phyloP scores from a whole-genome alignment of 345 rosid genomes.

The Limnanthes douglasii region DNA sequence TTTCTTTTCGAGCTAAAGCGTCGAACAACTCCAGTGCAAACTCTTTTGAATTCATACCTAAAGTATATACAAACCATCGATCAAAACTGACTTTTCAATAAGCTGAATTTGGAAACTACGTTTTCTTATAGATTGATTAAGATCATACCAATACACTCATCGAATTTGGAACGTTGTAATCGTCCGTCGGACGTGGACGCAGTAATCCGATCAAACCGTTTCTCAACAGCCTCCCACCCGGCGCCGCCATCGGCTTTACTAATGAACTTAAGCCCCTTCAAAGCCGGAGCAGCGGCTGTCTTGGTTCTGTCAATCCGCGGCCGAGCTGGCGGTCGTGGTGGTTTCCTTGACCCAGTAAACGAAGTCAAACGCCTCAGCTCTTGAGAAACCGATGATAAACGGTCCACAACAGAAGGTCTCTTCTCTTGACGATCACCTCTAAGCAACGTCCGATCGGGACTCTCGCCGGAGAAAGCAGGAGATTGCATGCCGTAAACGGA shows the following conservation, averaged over 20 bases:
- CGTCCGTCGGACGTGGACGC: slow-evolving; percentile 26
- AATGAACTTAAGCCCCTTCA: slow-evolving; percentile 67
- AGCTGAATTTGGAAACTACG: background rate
- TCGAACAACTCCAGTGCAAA: slow-evolving; percentile 56
- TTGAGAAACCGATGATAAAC: slow-evolving; percentile 44
- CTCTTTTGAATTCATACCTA: slow-evolving; percentile 70
- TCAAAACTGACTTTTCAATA: background rate
- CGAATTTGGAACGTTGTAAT: slow-evolving; percentile 31
- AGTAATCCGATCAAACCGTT: slow-evolving; percentile 39
- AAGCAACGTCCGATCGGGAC: slow-evolving; percentile 23
- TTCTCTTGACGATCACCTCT: slow-evolving; percentile 36
- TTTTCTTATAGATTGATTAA: background rate
- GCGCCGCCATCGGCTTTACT: slow-evolving; percentile 54
- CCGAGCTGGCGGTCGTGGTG: slow-evolving; percentile 15
- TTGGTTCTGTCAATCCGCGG: slow-evolving; percentile 47
- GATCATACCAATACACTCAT: slow-evolving; percentile 52
- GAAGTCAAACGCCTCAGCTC: slow-evolving; percentile 49
- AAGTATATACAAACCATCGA: background rate
- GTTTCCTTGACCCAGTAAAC: slow-evolving; percentile 12
- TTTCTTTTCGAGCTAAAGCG: slow-evolving; percentile 44
- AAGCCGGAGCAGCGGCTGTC: slow-evolving; percentile 44
- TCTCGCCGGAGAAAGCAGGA: slow-evolving; percentile 19
- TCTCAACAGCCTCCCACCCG: slow-evolving; percentile 61
- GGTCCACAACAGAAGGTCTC: slow-evolving; percentile 25
- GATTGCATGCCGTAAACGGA: slow-evolving; percentile 20